A percentile compares a stretch with the other conserved stretches of the same genome.
Evolutionary conservation across 495 filamentous ascomycete species (phyloP).

Genomic region (Podospora bellae-mahoneyi): DNA sequence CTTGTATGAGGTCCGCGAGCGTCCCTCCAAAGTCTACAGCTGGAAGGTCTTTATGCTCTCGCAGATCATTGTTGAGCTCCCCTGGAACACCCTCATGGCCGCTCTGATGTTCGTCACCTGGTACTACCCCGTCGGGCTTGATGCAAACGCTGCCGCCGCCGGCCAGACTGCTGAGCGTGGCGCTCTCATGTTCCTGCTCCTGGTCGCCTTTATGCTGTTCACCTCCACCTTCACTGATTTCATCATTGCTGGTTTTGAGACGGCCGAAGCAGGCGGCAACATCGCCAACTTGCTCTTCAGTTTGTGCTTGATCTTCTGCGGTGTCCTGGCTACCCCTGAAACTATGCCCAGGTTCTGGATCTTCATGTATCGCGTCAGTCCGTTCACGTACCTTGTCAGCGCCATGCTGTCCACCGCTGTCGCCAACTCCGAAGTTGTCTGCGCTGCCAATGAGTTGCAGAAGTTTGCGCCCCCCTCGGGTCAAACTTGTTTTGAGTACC

Average conservation of each 20-base stretch:
- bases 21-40: conserved; percentile 76
- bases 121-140: conserved; percentile 81
- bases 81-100: conserved; percentile 70
- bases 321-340: conserved; percentile 64
- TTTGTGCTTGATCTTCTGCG: conserved; percentile 67
- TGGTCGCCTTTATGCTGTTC: conserved; percentile 65
- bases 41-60: conserved; percentile 81
- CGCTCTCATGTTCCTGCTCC: conserved; percentile 62
- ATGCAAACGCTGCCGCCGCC: conserved; percentile 61
- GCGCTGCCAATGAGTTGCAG: conserved; percentile 59
- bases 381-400: conserved; percentile 67
- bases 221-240: conserved; percentile 67
- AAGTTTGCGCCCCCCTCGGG: conserved; percentile 51
- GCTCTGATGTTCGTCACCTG: conserved; percentile 67
- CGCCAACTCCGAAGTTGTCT: conserved; percentile 56
- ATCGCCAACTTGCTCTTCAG: conserved; percentile 65
- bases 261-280: conserved; percentile 62
- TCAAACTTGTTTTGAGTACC: conserved; percentile 57
- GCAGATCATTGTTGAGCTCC: conserved; percentile 71
- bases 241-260: conserved; percentile 65
- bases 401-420: conserved; percentile 61
- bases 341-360: conserved; percentile 73
- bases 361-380: conserved; percentile 78
- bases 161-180: conserved; percentile 56
- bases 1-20: conserved; percentile 82